Evolutionary conservation across 257 asterid genomes (phyloP).

Genomic region (Striga asiatica): DNA sequence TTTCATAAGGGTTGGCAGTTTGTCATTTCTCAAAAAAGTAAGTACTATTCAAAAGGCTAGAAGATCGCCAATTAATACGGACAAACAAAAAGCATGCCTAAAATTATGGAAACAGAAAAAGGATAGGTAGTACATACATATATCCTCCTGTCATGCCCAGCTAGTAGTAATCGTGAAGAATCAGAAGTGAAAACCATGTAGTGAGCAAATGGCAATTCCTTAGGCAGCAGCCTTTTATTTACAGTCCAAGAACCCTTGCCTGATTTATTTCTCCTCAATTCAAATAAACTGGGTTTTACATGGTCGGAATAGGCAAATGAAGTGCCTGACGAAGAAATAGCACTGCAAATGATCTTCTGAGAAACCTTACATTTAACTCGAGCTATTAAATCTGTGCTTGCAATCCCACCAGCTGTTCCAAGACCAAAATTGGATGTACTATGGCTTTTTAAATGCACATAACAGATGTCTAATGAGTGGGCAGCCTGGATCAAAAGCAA

Average conservation of each 20-base stretch:
- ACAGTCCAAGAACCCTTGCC: conserved; percentile 47
- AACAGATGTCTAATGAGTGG: conserved; percentile 43
- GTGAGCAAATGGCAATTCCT: conserved; percentile 75
- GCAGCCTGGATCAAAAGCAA: conserved; percentile 60
- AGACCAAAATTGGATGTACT: conserved; percentile 30
- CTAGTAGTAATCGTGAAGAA: conserved; percentile 62
- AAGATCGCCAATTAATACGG: no score
- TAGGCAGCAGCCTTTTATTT: conserved; percentile 48
- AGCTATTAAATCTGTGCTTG: conserved; percentile 55
- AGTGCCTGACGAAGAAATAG: conserved; percentile 72
- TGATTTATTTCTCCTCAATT: conserved; percentile 44
- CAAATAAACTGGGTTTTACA: conserved; percentile 57
- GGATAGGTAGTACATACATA: conserved; percentile 39
- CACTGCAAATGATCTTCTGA: conserved; percentile 84
- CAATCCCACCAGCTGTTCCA: conserved; percentile 48
- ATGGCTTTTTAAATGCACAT: conserved; percentile 35
- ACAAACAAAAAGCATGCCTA: neutral
- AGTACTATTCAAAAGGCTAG: no score
- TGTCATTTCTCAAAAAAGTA: no score
- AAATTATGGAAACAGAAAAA: neutral
- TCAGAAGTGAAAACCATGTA: conserved; percentile 71
- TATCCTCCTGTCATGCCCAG: conserved; percentile 79
- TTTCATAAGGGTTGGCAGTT: no score
- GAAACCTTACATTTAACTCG: conserved; percentile 61
- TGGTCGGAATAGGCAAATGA: conserved; percentile 86